Evolutionary conservation across 2,329 filamentous ascomycete genomes (phyloP), one percentile per base, ranked within the genome.

Genomic region (Xenoacremonium recifei): DNA sequence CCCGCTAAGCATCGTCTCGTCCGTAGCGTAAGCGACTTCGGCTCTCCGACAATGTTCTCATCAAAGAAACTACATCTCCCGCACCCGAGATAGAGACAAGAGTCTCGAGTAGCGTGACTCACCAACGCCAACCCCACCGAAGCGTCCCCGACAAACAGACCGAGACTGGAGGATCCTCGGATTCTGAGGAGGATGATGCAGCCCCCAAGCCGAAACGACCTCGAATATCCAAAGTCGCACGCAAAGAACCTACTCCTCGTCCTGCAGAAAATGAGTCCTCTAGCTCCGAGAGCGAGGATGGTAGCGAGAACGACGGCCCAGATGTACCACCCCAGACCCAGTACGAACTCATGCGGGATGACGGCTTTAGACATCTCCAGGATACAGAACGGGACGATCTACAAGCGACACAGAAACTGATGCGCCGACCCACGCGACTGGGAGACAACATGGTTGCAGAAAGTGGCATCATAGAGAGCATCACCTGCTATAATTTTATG

Each of bases 401-500:
- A 39, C 72, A 75, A 37, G 83, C 84, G 20, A 87, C 82, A 9
- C 82, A 87, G 58, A 76, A 77, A 20, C 70, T 88, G 18, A 72
- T 73, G 40, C 74, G 69, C 49, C 73, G 71, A 40, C 64, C 71
- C 33, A 57, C 64, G 21, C 67, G 65, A 27, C 66, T 78, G 39
- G 78, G 80, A 11, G 76, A 87, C 17, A 96, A 96, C 54, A 75
- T 81, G 29, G 79, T 86, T 2, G 85, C 89, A 1, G 86, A 95
- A 29, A 85, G 87, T 54, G 91, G 89, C 2, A 92, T 97, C 40
- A 85, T 97, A 35, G 86, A 96, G 63, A 84, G 84, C 49, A 86
- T 97, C 41, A 86, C 83, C 27, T 95, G 90, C 63, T 79, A 82
- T 55, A 96, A 96, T 63, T 97, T 97, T 67, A 97, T 97, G 93